Evolutionary conservation across 2,329 filamentous ascomycete genomes (phyloP).

Genomic region (Colletotrichum agaves): DNA sequence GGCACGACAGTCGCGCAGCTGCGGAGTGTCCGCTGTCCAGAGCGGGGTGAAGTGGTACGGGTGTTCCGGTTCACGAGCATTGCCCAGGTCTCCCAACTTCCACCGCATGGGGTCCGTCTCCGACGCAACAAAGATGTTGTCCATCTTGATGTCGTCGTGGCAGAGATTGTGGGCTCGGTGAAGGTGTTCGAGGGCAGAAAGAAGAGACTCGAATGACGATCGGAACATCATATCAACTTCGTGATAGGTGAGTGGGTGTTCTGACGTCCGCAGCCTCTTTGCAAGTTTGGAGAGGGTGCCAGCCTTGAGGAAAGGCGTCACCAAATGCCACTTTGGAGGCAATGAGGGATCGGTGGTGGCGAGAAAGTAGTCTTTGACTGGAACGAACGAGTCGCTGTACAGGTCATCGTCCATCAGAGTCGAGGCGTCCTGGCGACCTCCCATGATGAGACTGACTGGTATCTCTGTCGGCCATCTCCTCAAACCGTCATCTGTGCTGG

Average conservation of each 20-base stretch:
- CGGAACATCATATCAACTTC: conserved; percentile 46
- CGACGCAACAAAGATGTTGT: conserved; percentile 45
- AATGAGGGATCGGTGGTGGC: conserved; percentile 29
- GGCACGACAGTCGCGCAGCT: conserved; percentile 45
- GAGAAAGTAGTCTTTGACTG: conserved; percentile 47
- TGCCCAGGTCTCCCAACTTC: conserved; percentile 47
- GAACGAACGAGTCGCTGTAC: conserved; percentile 40
- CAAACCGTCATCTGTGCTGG: background rate
- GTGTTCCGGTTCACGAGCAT: conserved; percentile 44
- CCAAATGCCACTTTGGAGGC: conserved; percentile 43
- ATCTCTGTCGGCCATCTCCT: conserved; percentile 48
- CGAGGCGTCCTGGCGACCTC: conserved; percentile 38
- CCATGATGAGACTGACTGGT: conserved; percentile 44
- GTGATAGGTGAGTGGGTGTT: conserved; percentile 35
- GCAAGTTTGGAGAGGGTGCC: conserved; percentile 44
- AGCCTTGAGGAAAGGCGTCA: conserved; percentile 43
- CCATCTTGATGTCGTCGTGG: conserved; percentile 48
- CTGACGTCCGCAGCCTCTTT: conserved; percentile 38
- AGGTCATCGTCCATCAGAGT: conserved; percentile 7
- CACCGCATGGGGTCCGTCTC: conserved; percentile 40
- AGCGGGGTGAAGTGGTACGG: conserved; percentile 45
- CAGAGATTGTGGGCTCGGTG: conserved; percentile 43
- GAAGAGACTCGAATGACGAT: conserved; percentile 44
- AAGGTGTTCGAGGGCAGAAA: conserved; percentile 42
- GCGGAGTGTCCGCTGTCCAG: conserved; percentile 44